These are phyloP conservation scores for Graphiopsis chlorocephala DNA, from an alignment of 2,329 filamentous ascomycete genomes.

Conservation along the genomic window DNA sequence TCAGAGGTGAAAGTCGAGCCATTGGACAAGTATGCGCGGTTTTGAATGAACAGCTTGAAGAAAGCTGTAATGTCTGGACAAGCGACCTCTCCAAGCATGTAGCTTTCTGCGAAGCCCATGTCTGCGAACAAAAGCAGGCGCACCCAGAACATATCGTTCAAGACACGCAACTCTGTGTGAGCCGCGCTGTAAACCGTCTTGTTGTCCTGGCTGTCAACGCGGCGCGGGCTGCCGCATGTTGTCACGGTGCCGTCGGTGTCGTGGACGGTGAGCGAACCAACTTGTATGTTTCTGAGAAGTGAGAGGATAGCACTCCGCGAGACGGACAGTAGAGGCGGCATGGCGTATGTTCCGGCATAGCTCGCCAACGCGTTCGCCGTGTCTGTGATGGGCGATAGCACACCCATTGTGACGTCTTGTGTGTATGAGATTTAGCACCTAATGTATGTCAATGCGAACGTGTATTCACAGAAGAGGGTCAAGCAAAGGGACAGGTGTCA, in stretches of 20 bases:
- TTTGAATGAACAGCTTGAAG: conserved; percentile 72
- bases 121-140: conserved; percentile 67
- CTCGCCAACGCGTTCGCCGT: conserved; percentile 41
- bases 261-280: conserved; percentile 46
- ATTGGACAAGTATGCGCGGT: conserved; percentile 59
- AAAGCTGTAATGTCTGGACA: conserved; percentile 66
- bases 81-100: conserved; percentile 69
- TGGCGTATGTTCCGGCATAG: conserved; percentile 46
- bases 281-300: conserved; percentile 45
- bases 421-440: not conserved
- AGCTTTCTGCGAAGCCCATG: conserved; percentile 72
- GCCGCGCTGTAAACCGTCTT: conserved; percentile 40
- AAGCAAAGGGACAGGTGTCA: not conserved
- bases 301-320: conserved; percentile 47
- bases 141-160: conserved; percentile 68
- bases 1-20: conserved; percentile 62
- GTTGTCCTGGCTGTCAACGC: conserved; percentile 37
- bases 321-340: conserved; percentile 47
- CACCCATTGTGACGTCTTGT: conserved; percentile 22
- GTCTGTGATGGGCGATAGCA: conserved; percentile 37
- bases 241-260: conserved; percentile 45
- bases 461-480: not conserved
- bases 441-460: not conserved
- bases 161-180: conserved; percentile 57
- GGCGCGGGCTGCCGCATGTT: conserved; percentile 41